A percentile compares a stretch with the other conserved stretches of the same genome.
These are phyloP conservation scores for Hanseniaspora singularis DNA, from an alignment of 805 yeast genomes.

Conservation along the genomic window DNA sequence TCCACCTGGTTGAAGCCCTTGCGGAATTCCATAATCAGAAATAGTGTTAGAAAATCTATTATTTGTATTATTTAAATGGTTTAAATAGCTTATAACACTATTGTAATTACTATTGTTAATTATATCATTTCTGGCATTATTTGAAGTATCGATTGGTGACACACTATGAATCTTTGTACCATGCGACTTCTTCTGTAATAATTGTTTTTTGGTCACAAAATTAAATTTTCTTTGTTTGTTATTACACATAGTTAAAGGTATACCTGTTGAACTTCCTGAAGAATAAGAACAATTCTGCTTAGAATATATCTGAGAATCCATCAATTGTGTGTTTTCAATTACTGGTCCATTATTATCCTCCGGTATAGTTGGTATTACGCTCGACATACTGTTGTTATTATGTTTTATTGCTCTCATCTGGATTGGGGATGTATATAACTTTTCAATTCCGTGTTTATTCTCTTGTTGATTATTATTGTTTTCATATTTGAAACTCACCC, in stretches of 20 bases:
- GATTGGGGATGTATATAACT: slow-evolving; percentile 6
- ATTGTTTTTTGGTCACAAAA: slow-evolving; percentile 10
- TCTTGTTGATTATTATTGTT: neutral
- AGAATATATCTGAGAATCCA: neutral
- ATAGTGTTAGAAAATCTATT: neutral
- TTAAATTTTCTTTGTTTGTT: neutral
- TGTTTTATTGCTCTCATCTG: neutral
- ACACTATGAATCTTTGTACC: neutral
- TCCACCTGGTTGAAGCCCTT: neutral
- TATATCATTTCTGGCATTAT: slow-evolving; percentile 1
- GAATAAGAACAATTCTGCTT: slow-evolving; percentile 1
- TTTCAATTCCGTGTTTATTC: neutral
- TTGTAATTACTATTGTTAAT: slow-evolving; percentile 10
- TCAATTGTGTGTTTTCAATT: too few relatives aligned
- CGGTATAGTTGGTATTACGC: slow-evolving; percentile 4
- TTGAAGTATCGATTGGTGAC: neutral
- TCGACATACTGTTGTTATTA: neutral
- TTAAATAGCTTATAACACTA: slow-evolving; percentile 12
- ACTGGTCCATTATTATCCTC: slow-evolving; percentile 1
- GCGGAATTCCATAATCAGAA: neutral
- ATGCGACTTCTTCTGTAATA: neutral
- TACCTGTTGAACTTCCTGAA: neutral
- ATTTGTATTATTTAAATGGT: slow-evolving; percentile 5
- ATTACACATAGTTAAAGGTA: neutral
- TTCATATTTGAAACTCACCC: neutral